A percentile compares a stretch with the other conserved stretches of the same genome.
phyloP scores from a whole-genome alignment of 306 rosid genomes.

The Arachis stenosperma region DNA sequence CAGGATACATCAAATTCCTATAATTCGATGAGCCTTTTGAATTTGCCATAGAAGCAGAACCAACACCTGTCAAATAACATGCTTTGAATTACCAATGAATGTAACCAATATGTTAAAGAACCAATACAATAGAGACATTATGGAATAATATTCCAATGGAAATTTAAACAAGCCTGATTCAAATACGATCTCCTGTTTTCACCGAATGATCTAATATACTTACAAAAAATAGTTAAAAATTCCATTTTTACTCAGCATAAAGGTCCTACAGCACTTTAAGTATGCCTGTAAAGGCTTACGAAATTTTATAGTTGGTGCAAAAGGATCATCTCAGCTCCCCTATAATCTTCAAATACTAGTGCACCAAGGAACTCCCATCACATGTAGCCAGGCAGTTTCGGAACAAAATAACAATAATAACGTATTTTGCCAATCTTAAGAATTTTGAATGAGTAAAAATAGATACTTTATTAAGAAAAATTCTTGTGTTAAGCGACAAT shows the following conservation, averaged over 20 bases:
- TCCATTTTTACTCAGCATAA: background rate
- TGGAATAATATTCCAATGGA: background rate
- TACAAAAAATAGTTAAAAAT: constrained; percentile 22
- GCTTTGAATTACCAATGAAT: constrained; percentile 24
- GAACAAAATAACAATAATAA: background rate
- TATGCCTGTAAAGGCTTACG: background rate
- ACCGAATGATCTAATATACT: background rate
- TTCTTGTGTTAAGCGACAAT: background rate
- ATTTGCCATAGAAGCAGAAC: constrained; percentile 70
- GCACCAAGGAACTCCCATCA: background rate
- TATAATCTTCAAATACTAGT: constrained; percentile 4
- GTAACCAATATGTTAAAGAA: background rate
- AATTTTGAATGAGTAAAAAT: constrained; percentile 8
- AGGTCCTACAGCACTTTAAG: constrained; percentile 4
- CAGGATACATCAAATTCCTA: constrained; percentile 75
- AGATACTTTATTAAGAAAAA: constrained; percentile 26
- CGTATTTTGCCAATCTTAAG: constrained; percentile 5
- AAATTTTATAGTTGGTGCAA: background rate
- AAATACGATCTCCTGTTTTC: background rate
- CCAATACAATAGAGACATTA: constrained; percentile 3
- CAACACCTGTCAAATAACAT: constrained; percentile 47
- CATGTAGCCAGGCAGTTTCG: constrained; percentile 3
- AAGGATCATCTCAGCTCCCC: background rate
- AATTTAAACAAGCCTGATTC: constrained; percentile 10
- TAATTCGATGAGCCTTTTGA: constrained; percentile 82